Percentiles rank a stretch among this genome's conserved stretches.
These are phyloP conservation scores for Kwoniella sp. DNA, from an alignment of 768 basidiomycete species.

Conservation along the genomic window DNA sequence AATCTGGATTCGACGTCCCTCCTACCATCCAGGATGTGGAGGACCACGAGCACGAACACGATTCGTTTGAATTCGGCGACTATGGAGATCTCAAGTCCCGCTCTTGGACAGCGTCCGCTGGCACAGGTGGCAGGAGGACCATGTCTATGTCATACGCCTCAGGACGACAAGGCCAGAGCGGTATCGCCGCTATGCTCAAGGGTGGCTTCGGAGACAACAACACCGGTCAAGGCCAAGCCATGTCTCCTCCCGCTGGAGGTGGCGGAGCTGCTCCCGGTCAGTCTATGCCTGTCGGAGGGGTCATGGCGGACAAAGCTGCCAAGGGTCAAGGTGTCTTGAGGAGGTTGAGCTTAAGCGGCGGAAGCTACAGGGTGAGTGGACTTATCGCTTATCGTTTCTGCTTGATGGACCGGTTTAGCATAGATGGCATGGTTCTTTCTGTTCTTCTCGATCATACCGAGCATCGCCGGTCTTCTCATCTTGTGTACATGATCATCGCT, in stretches of 20 bases:
- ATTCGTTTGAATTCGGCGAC: constrained; percentile 53
- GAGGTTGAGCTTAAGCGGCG: constrained; percentile 42
- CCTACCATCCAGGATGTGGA: constrained; percentile 14
- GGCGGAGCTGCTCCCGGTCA: not conserved
- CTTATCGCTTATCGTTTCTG: no score
- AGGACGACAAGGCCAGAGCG: constrained; percentile 4
- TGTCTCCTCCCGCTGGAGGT: constrained; percentile 4
- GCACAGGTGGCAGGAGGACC: constrained; percentile 24
- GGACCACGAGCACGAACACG: constrained; percentile 45
- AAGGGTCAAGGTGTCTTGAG: constrained; percentile 48
- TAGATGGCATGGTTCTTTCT: not conserved
- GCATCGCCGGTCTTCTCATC: no score
- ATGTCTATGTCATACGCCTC: constrained; percentile 35
- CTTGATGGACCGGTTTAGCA: not conserved
- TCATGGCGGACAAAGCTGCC: constrained; percentile 47
- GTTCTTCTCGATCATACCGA: no score
- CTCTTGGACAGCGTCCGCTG: constrained; percentile 25
- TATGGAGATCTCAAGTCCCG: constrained; percentile 29
- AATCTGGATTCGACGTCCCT: constrained; percentile 30
- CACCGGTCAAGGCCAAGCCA: not conserved
- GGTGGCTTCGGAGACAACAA: constrained; percentile 22
- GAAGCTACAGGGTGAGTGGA: constrained; percentile 35
- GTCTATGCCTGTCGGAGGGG: constrained; percentile 26
- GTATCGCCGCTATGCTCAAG: constrained; percentile 29
- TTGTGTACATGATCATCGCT: not conserved